Evolutionary conservation across 441 rosid genomes (phyloP).

Genomic region (Gossypium laxum): DNA sequence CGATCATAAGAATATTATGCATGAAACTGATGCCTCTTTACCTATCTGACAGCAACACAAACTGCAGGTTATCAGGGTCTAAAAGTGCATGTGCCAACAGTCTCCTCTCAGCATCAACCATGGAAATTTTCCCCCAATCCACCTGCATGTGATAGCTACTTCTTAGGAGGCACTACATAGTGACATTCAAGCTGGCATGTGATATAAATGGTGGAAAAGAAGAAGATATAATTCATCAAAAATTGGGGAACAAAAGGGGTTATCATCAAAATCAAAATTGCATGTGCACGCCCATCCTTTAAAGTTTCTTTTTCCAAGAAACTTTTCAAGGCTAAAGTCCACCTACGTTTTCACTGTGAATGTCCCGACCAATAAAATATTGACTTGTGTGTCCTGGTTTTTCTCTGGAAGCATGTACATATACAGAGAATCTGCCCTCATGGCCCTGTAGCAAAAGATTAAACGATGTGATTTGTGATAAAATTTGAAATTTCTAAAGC

Average conservation of each 20-base stretch:
- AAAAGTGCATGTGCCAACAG: constrained; percentile 45
- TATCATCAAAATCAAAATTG: not conserved
- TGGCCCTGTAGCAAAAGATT: constrained; percentile 42
- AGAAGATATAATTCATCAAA: not conserved
- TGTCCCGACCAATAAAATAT: constrained; percentile 50
- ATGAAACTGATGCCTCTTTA: constrained; percentile 19
- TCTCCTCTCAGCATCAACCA: constrained; percentile 60
- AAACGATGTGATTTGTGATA: not conserved
- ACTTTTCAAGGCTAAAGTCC: constrained; percentile 4
- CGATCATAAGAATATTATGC: constrained; percentile 3
- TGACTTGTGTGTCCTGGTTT: constrained; percentile 41
- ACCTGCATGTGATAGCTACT: constrained; percentile 26
- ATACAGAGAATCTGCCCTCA: constrained; percentile 49
- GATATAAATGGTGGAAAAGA: not conserved
- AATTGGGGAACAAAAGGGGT: not conserved
- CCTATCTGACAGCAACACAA: constrained; percentile 59
- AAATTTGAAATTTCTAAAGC: constrained; percentile 11
- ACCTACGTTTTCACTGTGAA: constrained; percentile 48
- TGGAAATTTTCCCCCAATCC: constrained; percentile 52
- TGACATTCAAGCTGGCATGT: not conserved
- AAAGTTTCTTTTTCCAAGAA: not conserved
- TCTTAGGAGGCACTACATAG: not conserved
- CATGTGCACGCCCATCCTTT: not conserved
- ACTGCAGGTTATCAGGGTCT: constrained; percentile 54
- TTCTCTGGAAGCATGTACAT: constrained; percentile 58